These are phyloP conservation scores for Ashbya aceris DNA, from an alignment of 1,139 yeast species.

Conservation along the genomic window DNA sequence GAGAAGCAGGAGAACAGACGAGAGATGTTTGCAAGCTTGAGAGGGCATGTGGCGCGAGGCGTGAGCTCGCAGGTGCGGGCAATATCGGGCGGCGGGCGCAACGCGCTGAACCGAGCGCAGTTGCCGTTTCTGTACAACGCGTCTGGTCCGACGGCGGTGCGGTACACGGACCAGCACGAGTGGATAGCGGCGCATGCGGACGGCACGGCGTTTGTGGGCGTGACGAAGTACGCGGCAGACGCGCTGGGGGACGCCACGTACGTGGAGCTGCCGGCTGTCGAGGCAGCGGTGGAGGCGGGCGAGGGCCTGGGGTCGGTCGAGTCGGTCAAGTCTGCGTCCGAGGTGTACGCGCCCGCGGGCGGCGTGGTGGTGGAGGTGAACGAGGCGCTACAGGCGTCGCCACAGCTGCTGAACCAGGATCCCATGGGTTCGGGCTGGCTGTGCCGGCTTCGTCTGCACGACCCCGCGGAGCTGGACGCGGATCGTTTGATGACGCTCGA, in stretches of 20 bases:
- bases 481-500: slow-evolving; percentile 44
- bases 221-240: slow-evolving; percentile 91
- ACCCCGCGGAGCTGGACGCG: slow-evolving; percentile 24
- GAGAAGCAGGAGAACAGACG: not conserved
- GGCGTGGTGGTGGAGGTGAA: slow-evolving; percentile 75
- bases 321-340: slow-evolving; percentile 89
- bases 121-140: slow-evolving; percentile 26
- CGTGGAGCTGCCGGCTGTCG: slow-evolving; percentile 81
- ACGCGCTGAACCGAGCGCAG: slow-evolving; percentile 24
- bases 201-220: slow-evolving; percentile 78
- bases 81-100: slow-evolving; percentile 11
- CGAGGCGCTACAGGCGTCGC: slow-evolving; percentile 52
- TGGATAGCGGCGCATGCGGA: slow-evolving; percentile 86
- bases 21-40: not conserved
- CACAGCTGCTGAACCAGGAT: slow-evolving; percentile 73
- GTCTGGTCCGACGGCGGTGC: slow-evolving; percentile 34
- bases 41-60: too few species aligned
- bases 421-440: slow-evolving; percentile 96
- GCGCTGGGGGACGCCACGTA: slow-evolving; percentile 97
- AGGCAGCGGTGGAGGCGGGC: slow-evolving; percentile 55
- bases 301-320: slow-evolving; percentile 91
- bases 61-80: slow-evolving; percentile 8
- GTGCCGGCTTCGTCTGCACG: slow-evolving; percentile 43
- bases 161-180: slow-evolving; percentile 87
- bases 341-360: slow-evolving; percentile 78